Evolutionary conservation across 2,329 filamentous ascomycete genomes (phyloP).

Genomic region (Emergomyces pasteurianus): DNA sequence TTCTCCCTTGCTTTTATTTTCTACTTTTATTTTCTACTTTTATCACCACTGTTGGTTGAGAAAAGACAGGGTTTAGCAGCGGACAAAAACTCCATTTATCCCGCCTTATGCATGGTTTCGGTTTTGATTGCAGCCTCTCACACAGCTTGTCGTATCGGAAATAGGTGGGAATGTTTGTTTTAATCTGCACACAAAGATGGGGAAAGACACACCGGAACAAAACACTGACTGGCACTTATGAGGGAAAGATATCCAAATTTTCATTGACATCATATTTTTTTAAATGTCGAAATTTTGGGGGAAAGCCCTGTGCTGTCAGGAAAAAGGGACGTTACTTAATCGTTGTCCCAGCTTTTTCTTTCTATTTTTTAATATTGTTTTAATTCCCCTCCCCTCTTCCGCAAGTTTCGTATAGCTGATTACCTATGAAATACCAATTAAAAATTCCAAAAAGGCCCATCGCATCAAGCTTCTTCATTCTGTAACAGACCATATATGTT

Average conservation of each 20-base stretch:
- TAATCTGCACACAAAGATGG: not conserved
- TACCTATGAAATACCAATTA: not conserved
- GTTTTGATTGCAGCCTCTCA: not conserved
- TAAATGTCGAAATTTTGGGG: slow-evolving; percentile 44
- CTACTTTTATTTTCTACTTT: no score
- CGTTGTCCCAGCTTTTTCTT: slow-evolving; percentile 46
- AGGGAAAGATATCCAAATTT: slow-evolving; percentile 91
- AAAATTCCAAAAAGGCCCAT: not conserved
- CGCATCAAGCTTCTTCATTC: not conserved
- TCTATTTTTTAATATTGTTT: not conserved
- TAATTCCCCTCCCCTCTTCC: not conserved
- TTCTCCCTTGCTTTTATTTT: not conserved
- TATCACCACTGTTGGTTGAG: not conserved
- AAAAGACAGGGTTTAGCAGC: not conserved
- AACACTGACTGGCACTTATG: slow-evolving; percentile 70
- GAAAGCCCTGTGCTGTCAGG: slow-evolving; percentile 91
- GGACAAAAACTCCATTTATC: not conserved
- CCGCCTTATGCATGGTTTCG: slow-evolving; percentile 2
- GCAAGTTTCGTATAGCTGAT: not conserved
- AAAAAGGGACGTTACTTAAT: slow-evolving; percentile 72
- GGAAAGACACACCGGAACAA: slow-evolving; percentile 28
- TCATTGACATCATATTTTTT: slow-evolving; percentile 19
- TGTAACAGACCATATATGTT: not conserved
- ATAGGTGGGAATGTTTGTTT: not conserved
- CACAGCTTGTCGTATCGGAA: not conserved